These are phyloP conservation scores for Quercus robur DNA, from an alignment of 306 rosid genomes.

Conservation along the genomic window DNA sequence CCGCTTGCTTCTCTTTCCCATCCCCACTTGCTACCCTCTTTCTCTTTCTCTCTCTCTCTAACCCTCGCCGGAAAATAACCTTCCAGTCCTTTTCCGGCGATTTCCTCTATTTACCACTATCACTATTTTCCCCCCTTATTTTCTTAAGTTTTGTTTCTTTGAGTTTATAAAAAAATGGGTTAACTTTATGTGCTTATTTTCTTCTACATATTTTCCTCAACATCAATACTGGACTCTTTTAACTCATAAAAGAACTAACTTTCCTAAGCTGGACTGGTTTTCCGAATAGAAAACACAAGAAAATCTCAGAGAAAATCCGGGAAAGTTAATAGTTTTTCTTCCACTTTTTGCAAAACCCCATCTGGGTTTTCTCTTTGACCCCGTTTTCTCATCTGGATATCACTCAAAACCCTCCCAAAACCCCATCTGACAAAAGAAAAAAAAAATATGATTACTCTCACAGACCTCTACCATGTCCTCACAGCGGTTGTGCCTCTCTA, in stretches of 20 bases:
- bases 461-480: slow-evolving; percentile 78
- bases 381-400: background rate
- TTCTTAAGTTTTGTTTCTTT: background rate
- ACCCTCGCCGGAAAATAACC: background rate
- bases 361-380: background rate
- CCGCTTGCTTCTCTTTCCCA: background rate
- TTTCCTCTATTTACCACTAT: background rate
- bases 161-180: slow-evolving; percentile 7
- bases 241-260: background rate
- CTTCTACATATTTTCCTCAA: background rate
- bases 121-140: background rate
- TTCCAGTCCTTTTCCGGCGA: background rate
- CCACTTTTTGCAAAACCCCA: background rate
- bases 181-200: background rate
- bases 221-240: background rate
- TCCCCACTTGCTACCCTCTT: slow-evolving; percentile 3
- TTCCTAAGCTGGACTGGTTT: background rate
- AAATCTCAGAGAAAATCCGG: background rate
- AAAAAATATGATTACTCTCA: slow-evolving; percentile 45
- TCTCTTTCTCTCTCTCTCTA: background rate
- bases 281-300: background rate
- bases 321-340: background rate
- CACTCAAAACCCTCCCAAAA: background rate
- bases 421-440: background rate
- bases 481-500: slow-evolving; percentile 84